Evolutionary conservation across 2,329 filamentous ascomycete species (phyloP), one percentile per base, ranked within the genome.

Genomic region (Alternaria hordeiaustralica): DNA sequence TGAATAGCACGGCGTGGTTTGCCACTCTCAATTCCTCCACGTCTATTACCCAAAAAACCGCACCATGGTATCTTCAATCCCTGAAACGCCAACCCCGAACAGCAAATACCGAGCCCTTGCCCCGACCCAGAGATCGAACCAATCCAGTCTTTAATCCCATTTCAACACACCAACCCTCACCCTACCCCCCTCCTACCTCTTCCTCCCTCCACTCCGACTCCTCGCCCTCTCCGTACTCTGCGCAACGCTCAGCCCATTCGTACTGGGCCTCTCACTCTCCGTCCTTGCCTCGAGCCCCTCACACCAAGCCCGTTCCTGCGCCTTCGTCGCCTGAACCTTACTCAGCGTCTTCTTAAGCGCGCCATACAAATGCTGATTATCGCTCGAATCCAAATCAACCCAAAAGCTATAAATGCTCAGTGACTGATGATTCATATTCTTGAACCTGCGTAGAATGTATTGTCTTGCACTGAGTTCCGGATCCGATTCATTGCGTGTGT

Each of bases 341-440:
- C 68, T 54, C 23, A 79, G 55, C 9, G 76, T 79, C 58, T 75
- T 76, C 63, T 78, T 79, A 10, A 79, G 65, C 58, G 77, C 76
- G 8, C 73, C 72, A 45, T 78, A 79, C 33, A 79, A 45, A 53
- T 79, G 74, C 50, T 70, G 65, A 44, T 79, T 79, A 50, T 79
- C 76, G 56, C 72, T 71, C 64, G 78, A 71, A 44, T 79, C 76
- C 8, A 79, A 71, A 47, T 79, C 77, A 12, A 78, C 76, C 77
- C 77, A 79, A 58, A 79, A 79, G 0, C 70, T 74, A 56, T 78
- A 79, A 8, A 25, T 25, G n/a, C n/a, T n/a, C n/a, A n/a, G n/a
- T n/a, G n/a, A 58, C 44, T 75, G 75, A 6, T 71, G 66, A 43
- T 78, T 79, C 11, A 78, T 67, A 4, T 71, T 69, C 49, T 76